Base-by-base conservation (phyloP, 2,329 filamentous ascomycete genomes). In the Huntiella savannae region DNA sequence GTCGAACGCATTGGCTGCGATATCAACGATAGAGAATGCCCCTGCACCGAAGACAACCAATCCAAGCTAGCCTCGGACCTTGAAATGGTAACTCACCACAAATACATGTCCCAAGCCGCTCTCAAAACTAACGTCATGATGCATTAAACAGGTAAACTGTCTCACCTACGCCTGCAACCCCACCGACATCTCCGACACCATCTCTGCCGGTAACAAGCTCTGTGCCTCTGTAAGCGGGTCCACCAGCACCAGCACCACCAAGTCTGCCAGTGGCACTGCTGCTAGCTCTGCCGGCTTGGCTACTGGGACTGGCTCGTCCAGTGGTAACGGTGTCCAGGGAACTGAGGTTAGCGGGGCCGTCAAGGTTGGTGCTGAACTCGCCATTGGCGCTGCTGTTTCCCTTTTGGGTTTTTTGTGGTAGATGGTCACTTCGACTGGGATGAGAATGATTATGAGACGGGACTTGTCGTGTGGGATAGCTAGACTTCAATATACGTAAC, bases 1-100 rank as follows among this genome's bases (percentile, higher is more conserved):
- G 56, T 68, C 50, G 50, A 55, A 45, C 49, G 58, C 49, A 56
- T 57, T 40, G 62, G 61, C 54, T 67, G 64, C 54, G 34, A 50
- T 3, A 50, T 60, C 52, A 51, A 50, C 43, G 62, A 66, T 50
- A 54, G 58, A 7, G 54, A 53, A 43, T 68, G 65, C 56, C 58
- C 59, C 53, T 68, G 65, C 55, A 52, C 56, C 19, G n/a, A 56
- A 12, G 50, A 49, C 2, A 61, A 56, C 47, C 59, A 62, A 54
- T 48, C 48, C 35, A 53, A 56, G 50, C 57, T 64, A 33, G 46
- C 48, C 22, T 47, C 45, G 4, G 48, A 50, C 37, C 36, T 50
- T 4, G 28, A 28, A 13, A 47, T 50, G 52, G 16, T 47, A 53
- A 33, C 48, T 56, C 39, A 56, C 60, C 46, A 47, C 55, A 10